These are phyloP conservation scores for Plasmodium gonderi DNA, from an alignment of 169 alveolate genomes.

Conservation along the genomic window DNA sequence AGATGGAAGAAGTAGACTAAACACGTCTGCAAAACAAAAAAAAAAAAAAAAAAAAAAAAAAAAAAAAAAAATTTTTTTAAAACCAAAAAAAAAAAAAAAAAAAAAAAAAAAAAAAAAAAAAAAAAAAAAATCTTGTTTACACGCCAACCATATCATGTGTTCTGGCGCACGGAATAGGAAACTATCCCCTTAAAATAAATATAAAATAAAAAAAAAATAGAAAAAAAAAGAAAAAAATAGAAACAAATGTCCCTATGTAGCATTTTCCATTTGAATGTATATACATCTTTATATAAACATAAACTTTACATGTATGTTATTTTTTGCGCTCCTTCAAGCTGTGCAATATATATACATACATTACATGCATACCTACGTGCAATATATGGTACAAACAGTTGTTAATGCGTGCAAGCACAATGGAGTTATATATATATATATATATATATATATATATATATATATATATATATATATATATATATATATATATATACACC, in stretches of 20 bases:
- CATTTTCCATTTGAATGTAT: neutral
- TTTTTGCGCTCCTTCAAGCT: neutral
- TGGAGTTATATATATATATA: too few species aligned
- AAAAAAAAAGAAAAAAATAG: neutral
- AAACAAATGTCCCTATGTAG: neutral
- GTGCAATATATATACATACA: neutral
- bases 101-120: neutral
- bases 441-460: neutral
- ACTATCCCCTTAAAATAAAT: neutral
- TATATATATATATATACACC: neutral
- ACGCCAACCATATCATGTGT: neutral
- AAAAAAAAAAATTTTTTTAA: neutral
- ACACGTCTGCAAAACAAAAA: neutral
- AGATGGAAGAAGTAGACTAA: conserved; percentile 98
- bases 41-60: neutral
- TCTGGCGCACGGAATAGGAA: neutral
- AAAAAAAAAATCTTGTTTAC: too few species aligned
- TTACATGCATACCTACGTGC: neutral
- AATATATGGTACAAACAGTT: too few species aligned
- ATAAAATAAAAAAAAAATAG: neutral
- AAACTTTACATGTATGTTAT: neutral
- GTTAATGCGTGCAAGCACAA: too few species aligned
- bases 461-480: neutral
- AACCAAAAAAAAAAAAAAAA: neutral
- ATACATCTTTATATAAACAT: too few species aligned